Evolutionary conservation across 345 rosid genomes (phyloP).

Genomic region (Psidium guajava): DNA sequence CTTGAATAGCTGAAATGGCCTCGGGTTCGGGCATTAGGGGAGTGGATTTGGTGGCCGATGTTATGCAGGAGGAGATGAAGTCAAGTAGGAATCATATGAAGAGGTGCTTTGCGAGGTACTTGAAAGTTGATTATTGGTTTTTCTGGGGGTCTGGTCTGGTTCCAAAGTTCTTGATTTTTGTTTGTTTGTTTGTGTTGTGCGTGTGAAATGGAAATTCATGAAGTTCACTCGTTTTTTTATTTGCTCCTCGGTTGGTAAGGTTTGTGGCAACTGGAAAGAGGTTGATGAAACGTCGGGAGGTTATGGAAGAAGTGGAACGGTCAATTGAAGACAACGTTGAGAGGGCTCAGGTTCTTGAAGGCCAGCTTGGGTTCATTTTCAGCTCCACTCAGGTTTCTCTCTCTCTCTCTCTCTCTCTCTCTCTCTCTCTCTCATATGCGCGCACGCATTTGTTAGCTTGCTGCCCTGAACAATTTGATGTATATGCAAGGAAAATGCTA

Average conservation of each 20-base stretch:
- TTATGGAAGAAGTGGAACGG: slow-evolving; percentile 55
- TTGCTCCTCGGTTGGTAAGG: slow-evolving; percentile 10
- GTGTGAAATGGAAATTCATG: neutral
- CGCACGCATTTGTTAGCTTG: too few species aligned
- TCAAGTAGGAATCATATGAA: slow-evolving; percentile 68
- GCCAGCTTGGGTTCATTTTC: slow-evolving; percentile 69
- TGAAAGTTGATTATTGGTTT: neutral
- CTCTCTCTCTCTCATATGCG: too few species aligned
- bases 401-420: too few species aligned
- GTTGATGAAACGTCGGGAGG: slow-evolving; percentile 45
- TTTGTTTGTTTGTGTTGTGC: neutral
- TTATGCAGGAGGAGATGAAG: slow-evolving; percentile 71
- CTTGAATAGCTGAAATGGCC: slow-evolving; percentile 10
- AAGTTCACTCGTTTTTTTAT: neutral
- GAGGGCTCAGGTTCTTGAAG: slow-evolving; percentile 53
- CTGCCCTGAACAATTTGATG: too few species aligned
- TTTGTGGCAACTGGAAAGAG: slow-evolving; percentile 48
- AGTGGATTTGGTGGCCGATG: slow-evolving; percentile 53
- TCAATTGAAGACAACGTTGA: slow-evolving; percentile 48
- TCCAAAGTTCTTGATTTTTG: neutral
- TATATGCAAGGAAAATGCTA: too few species aligned
- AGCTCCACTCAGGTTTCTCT: slow-evolving; percentile 41
- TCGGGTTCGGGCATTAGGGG: slow-evolving; percentile 25
- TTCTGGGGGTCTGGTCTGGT: neutral
- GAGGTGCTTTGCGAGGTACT: slow-evolving; percentile 62